Evolutionary conservation across 108 stramenopile species (phyloP).

Genomic region (Cyclotella sp.): DNA sequence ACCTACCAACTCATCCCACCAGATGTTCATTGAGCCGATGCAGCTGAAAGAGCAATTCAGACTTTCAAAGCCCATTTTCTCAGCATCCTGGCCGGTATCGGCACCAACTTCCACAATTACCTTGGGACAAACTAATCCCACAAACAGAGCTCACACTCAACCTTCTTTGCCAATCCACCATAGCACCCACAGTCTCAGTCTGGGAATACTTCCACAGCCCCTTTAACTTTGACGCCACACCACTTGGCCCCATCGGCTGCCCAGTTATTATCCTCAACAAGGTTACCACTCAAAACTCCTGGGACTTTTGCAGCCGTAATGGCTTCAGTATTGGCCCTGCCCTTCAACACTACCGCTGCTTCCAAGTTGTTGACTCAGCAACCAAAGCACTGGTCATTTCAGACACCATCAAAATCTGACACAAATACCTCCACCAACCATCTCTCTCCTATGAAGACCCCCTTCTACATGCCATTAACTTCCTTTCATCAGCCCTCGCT

Average conservation of each 20-base stretch:
- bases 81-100: constrained; percentile 37
- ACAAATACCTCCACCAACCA: not conserved
- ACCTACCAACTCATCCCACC: constrained; percentile 52
- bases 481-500: not conserved
- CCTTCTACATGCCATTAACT: constrained; percentile 17
- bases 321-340: constrained; percentile 6
- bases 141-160: no score
- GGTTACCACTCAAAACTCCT: not conserved
- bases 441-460: not conserved
- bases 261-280: constrained; percentile 4
- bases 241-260: constrained; percentile 8
- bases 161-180: constrained; percentile 41
- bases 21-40: constrained; percentile 43
- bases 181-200: constrained; percentile 6
- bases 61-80: constrained; percentile 62
- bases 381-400: constrained; percentile 14
- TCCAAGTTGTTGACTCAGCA: not conserved
- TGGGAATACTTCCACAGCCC: not conserved
- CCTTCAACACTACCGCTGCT: constrained; percentile 16
- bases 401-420: constrained; percentile 22
- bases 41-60: constrained; percentile 56
- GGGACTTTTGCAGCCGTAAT: not conserved
- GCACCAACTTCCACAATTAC: constrained; percentile 37
- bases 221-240: constrained; percentile 1
- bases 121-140: no score